These are phyloP conservation scores for Fusarium pseudoanthophilum DNA, from an alignment of 2,329 filamentous ascomycete species.

Conservation along the genomic window DNA sequence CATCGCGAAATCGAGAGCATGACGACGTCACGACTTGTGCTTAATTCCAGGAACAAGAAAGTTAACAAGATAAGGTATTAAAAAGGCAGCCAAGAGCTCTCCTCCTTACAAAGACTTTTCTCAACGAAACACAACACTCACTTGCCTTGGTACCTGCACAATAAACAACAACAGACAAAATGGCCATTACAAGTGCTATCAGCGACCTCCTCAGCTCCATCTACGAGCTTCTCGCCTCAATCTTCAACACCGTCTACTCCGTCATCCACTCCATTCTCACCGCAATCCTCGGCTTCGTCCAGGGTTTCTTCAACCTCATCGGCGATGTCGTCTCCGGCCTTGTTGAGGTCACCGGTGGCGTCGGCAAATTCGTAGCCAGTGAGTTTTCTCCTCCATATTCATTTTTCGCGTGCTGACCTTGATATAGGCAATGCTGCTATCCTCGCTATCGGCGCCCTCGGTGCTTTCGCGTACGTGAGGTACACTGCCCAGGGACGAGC, in stretches of 20 bases:
- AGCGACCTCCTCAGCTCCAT: slow-evolving; percentile 54
- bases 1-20: slow-evolving; percentile 36
- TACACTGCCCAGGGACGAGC: slow-evolving; percentile 48
- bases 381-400: slow-evolving; percentile 12
- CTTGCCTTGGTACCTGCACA: not conserved
- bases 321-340: slow-evolving; percentile 51
- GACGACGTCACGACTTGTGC: slow-evolving; percentile 45
- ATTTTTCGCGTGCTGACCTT: not conserved
- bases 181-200: slow-evolving; percentile 52
- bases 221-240: slow-evolving; percentile 54
- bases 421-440: slow-evolving; percentile 51
- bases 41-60: slow-evolving; percentile 27
- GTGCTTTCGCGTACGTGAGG: slow-evolving; percentile 49
- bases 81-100: not conserved
- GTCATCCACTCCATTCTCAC: slow-evolving; percentile 49
- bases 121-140: not conserved
- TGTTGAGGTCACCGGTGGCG: slow-evolving; percentile 52
- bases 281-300: slow-evolving; percentile 51
- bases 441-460: slow-evolving; percentile 48
- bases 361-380: slow-evolving; percentile 55
- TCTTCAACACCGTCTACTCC: slow-evolving; percentile 50
- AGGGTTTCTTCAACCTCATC: slow-evolving; percentile 51
- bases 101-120: not conserved
- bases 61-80: not conserved
- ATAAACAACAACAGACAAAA: slow-evolving; percentile 24